A percentile compares a stretch with the other conserved stretches of the same genome.
Evolutionary conservation across 208 protist species (phyloP).

Genomic region (Strigomonas culicis): DNA sequence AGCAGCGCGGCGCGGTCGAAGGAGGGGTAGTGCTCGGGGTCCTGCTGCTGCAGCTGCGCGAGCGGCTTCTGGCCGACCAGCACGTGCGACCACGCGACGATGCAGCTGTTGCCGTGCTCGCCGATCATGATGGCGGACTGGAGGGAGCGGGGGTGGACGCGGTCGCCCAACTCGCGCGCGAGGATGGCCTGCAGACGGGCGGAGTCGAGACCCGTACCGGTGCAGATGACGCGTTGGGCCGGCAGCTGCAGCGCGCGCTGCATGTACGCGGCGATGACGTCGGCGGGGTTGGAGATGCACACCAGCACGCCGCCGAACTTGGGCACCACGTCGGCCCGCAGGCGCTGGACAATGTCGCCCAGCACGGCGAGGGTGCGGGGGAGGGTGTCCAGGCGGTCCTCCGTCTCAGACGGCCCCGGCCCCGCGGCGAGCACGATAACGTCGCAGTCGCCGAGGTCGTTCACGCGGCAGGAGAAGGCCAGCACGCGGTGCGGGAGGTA

Average conservation of each 20-base stretch:
- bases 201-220: conserved; percentile 40
- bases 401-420: conserved; percentile 20
- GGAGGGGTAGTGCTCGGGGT: conserved; percentile 32
- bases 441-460: conserved; percentile 29
- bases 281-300: conserved; percentile 42
- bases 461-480: conserved; percentile 17
- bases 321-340: conserved; percentile 24
- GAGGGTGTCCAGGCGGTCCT: conserved; percentile 34
- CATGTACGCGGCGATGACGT: conserved; percentile 37
- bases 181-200: conserved; percentile 34
- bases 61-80: conserved; percentile 33
- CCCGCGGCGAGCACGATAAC: conserved; percentile 38
- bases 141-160: conserved; percentile 30
- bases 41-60: conserved; percentile 29
- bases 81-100: conserved; percentile 39
- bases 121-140: conserved; percentile 47
- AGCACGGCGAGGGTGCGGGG: conserved; percentile 36
- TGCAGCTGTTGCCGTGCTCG: conserved; percentile 47
- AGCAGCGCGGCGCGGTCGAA: conserved; percentile 35
- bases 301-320: conserved; percentile 37
- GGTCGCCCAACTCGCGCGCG: conserved; percentile 24
- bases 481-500: conserved; percentile 38
- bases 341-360: conserved; percentile 21
- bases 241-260: conserved; percentile 31
- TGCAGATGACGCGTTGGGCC: conserved; percentile 38